phyloP scores from a whole-genome alignment of 768 basidiomycete genomes.

The Floccularia luteovirens region DNA sequence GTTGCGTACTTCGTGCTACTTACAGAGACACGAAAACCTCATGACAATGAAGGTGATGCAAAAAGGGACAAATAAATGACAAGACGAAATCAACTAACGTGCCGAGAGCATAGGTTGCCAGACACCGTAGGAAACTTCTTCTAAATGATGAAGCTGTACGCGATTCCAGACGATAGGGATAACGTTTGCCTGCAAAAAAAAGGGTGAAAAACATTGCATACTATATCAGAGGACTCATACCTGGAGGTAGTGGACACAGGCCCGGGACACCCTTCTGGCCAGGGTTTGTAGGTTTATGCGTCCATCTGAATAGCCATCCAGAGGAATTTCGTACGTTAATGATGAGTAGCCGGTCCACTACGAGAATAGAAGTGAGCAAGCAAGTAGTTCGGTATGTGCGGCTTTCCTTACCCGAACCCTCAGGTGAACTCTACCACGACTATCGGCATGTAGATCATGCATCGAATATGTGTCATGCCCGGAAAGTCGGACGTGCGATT shows the following conservation, averaged over 20 bases:
- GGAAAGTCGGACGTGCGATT: conserved; percentile 53
- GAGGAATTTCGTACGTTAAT: conserved; percentile 68
- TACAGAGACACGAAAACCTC: too few relatives aligned
- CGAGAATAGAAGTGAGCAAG: not conserved
- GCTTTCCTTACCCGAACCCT: conserved; percentile 46
- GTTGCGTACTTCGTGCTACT: too few relatives aligned
- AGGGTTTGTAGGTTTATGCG: conserved; percentile 61
- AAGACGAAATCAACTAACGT: too few relatives aligned
- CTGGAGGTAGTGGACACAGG: conserved; percentile 71
- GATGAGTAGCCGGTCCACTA: conserved; percentile 69
- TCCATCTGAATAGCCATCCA: conserved; percentile 60
- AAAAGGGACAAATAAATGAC: too few relatives aligned
- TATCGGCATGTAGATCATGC: conserved; percentile 60
- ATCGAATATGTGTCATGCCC: conserved; percentile 55
- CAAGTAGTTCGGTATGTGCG: conserved; percentile 4
- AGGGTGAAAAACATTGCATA: conserved; percentile 2
- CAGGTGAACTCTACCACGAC: conserved; percentile 49
- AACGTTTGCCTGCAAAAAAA: conserved; percentile 45
- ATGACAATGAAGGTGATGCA: too few relatives aligned
- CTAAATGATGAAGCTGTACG: conserved; percentile 63
- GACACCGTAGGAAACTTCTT: conserved; percentile 58
- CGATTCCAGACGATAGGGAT: conserved; percentile 66
- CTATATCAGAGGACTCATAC: conserved; percentile 20
- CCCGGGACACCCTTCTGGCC: conserved; percentile 60
- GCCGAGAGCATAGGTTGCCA: conserved; percentile 67